Percentiles rank a stretch among this genome's conserved stretches.
phyloP scores from a whole-genome alignment of 2,329 filamentous ascomycete species.

The Penicillium sp. region DNA sequence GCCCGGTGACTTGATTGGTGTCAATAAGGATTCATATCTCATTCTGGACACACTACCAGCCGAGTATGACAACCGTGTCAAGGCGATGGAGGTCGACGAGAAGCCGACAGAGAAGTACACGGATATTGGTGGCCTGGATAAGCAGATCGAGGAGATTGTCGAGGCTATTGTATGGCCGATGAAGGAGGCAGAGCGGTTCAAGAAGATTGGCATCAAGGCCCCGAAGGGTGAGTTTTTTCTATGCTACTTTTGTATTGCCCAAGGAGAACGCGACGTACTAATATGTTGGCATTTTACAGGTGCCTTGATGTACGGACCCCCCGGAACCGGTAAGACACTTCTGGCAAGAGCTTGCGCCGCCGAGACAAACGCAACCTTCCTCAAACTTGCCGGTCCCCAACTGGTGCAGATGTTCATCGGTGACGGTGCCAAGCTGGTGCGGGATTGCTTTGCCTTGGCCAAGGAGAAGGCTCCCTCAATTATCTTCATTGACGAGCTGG shows the following conservation, averaged over 20 bases:
- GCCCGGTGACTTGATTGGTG: conserved; percentile 91
- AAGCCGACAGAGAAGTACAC: conserved; percentile 99
- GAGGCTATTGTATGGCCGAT: conserved; percentile 99
- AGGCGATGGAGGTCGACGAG: conserved; percentile 99
- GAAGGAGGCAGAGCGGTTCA: conserved; percentile 98
- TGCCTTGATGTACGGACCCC: conserved; percentile 87
- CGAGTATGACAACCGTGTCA: conserved; percentile 97
- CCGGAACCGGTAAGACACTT: conserved; percentile 47
- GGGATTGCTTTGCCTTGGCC: conserved; percentile 92
- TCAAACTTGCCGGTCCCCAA: conserved; percentile 95
- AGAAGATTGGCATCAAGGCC: conserved; percentile 99
- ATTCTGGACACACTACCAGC: conserved; percentile 94
- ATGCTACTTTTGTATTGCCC: not conserved
- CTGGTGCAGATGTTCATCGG: conserved; percentile 99
- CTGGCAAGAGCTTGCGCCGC: conserved; percentile 93
- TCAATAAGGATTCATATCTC: conserved; percentile 98
- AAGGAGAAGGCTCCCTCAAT: conserved; percentile 99
- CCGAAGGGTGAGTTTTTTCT: conserved; percentile 69
- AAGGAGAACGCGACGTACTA: conserved; percentile 2
- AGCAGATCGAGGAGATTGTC: conserved; percentile 97
- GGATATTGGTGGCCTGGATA: conserved; percentile 93
- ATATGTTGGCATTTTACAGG: conserved; percentile 48
- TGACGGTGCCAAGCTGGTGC: conserved; percentile 93
- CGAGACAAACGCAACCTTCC: conserved; percentile 96
- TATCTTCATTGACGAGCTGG: conserved; percentile 98